These are phyloP conservation scores for Aquilaria sinensis DNA, from an alignment of 345 rosid genomes.

Conservation along the genomic window DNA sequence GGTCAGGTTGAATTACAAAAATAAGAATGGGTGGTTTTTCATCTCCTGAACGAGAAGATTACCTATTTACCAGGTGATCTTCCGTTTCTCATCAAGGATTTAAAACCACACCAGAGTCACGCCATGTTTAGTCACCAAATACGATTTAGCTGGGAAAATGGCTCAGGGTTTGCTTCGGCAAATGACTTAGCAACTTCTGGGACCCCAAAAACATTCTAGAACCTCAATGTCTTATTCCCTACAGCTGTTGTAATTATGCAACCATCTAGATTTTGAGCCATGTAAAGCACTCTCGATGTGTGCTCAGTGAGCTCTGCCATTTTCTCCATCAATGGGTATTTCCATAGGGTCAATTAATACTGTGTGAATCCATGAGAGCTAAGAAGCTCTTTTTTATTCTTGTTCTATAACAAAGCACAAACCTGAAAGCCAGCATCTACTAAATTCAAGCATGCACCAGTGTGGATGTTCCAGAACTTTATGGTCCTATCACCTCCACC, in stretches of 20 bases:
- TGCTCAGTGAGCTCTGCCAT: slow-evolving; percentile 40
- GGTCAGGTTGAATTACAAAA: too few relatives aligned
- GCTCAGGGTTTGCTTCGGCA: slow-evolving; percentile 36
- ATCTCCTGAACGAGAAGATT: too few relatives aligned
- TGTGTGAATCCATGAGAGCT: slow-evolving; percentile 46
- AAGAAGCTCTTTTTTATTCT: slow-evolving; percentile 42
- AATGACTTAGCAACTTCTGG: slow-evolving; percentile 46
- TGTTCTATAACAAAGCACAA: slow-evolving; percentile 43
- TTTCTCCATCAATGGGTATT: slow-evolving; percentile 47
- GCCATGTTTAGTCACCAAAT: slow-evolving; percentile 26
- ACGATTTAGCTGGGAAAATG: slow-evolving; percentile 37
- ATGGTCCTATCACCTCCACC: slow-evolving; percentile 45
- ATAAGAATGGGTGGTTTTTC: too few relatives aligned
- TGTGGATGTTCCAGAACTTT: slow-evolving; percentile 46
- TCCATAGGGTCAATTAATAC: slow-evolving; percentile 44
- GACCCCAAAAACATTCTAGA: slow-evolving; percentile 60
- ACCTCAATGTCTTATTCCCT: slow-evolving; percentile 50
- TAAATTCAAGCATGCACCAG: slow-evolving; percentile 46
- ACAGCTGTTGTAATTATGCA: slow-evolving; percentile 63
- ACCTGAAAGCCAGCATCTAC: slow-evolving; percentile 45
- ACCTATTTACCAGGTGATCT: too few relatives aligned
- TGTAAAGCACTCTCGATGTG: slow-evolving; percentile 44
- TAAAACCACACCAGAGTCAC: too few relatives aligned
- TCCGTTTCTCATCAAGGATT: too few relatives aligned
- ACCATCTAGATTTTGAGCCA: slow-evolving; percentile 61